phyloP scores from a whole-genome alignment of 371 early-diverging fungal genomes.

The Mortierella polycephala region DNA sequence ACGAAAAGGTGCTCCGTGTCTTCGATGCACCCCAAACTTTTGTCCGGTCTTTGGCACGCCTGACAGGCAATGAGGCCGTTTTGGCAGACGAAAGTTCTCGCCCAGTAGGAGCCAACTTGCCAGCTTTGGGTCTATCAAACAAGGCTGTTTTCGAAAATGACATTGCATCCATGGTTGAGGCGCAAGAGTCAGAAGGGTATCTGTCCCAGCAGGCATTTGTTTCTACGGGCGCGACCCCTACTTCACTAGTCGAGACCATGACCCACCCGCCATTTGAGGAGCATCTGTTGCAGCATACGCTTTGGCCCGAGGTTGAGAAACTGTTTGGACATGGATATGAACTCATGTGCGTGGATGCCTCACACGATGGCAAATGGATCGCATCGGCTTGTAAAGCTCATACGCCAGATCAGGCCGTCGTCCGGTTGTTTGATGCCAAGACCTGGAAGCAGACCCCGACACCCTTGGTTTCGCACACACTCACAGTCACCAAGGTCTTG shows the following conservation, averaged over 20 bases:
- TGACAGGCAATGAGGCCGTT: conserved; percentile 61
- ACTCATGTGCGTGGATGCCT: conserved; percentile 79
- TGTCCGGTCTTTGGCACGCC: conserved; percentile 68
- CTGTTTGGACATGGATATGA: conserved; percentile 97
- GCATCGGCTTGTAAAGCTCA: conserved; percentile 88
- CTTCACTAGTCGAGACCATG: conserved; percentile 63
- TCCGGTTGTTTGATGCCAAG: conserved; percentile 76
- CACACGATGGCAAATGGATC: conserved; percentile 75
- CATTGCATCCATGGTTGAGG: conserved; percentile 58
- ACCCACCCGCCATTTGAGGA: conserved; percentile 89
- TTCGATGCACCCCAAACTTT: conserved; percentile 91
- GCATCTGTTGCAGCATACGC: conserved; percentile 86
- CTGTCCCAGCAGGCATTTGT: conserved; percentile 62
- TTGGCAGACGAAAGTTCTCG: conserved; percentile 61
- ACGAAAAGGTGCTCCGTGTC: conserved; percentile 94
- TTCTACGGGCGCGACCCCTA: conserved; percentile 65
- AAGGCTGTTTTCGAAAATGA: conserved; percentile 85
- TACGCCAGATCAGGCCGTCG: conserved; percentile 78
- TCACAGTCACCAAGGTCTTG: conserved; percentile 86
- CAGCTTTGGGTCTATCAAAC: conserved; percentile 95
- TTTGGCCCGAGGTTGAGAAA: conserved; percentile 97
- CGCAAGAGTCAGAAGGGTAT: conserved; percentile 60
- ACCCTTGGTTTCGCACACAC: conserved; percentile 78
- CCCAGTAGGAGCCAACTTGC: conserved; percentile 85
- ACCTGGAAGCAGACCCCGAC: conserved; percentile 77